Evolutionary conservation across 208 protist species (phyloP), one percentile per base, ranked within the genome.

Genomic region (Trypanosoma scelopori): DNA sequence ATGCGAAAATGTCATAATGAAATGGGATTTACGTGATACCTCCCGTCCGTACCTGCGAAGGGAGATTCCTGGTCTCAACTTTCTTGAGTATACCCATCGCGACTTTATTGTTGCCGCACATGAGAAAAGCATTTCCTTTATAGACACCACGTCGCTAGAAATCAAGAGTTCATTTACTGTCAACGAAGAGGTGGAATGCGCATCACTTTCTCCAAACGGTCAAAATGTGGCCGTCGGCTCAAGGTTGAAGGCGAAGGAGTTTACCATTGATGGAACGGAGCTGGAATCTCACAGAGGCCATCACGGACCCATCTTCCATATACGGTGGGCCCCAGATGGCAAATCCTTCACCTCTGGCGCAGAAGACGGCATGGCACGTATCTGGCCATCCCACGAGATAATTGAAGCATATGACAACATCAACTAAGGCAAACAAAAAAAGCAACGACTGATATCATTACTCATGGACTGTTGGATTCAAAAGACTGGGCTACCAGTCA

Each of bases 181-280:
- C 9, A 70, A 49, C n/a, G 89, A 97, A 50, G 87, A 92, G 50
- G 78, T 94, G 12, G 85, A 91, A 65, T 97, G 92, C 41, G 92
- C 89, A 18, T 93, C 87, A 13, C 67, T 97, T 47, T 91, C 89
- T 18, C 92, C 92, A 0, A 81, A 97, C 66, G 87, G 87, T 20
- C 74, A 92, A 63, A 79, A 84, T 56, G 79, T 97, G 30, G 92
- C 89, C 2, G 86, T 83, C 7, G 92, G 92, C 35, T 93, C 87
- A 27, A 93, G 88, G 62, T 65, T 97, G 42, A 95, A 94, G 80
- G 88, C 86, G 39, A 97, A 97, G 71, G 89, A 97, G 69, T 97
- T 92, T 60, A 94, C 84, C 12, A 64, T 87, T 15, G 85, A 91
- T 51, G 92, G 92, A 1, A 81, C 74, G 25, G 87, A 95, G 69